Base-by-base conservation (phyloP, 345 rosid genomes). In the Gossypium anomalum region DNA sequence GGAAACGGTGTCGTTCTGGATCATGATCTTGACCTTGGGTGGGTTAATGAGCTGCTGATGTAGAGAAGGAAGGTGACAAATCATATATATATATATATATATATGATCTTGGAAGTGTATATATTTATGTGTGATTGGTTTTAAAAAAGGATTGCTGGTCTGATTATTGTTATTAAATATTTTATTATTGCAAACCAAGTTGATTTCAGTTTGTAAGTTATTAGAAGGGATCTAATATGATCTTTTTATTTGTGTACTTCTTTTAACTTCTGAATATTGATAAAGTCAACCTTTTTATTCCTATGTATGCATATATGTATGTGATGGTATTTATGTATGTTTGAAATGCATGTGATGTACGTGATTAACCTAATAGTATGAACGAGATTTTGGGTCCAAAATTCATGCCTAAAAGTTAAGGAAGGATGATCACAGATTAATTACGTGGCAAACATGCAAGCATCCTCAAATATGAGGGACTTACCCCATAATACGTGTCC, bases 31-130 rank as follows among this genome's bases (percentile, higher is more conserved):
- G 97, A 94, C 86, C 83, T 94, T 4, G 95, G 93, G 64, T 94
- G 98, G 98, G 97, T 94, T 19, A 90, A 89, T 76, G 98, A 94
- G 43, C 92, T 94, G 14, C 65, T 94, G 77, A 92, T 79, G 88
- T 94, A 85, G 83, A 43, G 58, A 3, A 64, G 61, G 11, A 77
- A 76, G 41, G 0, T 27, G 34, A 2, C 2, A 25, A 25, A 29
- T 29, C 4, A 29, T 29, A 29, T 29, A 4, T 27, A 62, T 38
- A 69, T 52, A 48, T 66, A 15, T 1, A 52, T 55, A 9, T 55
- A 55, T 19, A 3, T 19, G 61, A 20, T 57, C 14, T 20, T 20
- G 9, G 11, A 27, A 60, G 34, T 60, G 63, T 59, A 60, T 60
- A 60, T 60, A 25, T 23, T 2, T 4, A 12, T 59, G 63, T 59